Conservation (phyloP, 345 rosid species). For the Dimocarpus longan region DNA sequence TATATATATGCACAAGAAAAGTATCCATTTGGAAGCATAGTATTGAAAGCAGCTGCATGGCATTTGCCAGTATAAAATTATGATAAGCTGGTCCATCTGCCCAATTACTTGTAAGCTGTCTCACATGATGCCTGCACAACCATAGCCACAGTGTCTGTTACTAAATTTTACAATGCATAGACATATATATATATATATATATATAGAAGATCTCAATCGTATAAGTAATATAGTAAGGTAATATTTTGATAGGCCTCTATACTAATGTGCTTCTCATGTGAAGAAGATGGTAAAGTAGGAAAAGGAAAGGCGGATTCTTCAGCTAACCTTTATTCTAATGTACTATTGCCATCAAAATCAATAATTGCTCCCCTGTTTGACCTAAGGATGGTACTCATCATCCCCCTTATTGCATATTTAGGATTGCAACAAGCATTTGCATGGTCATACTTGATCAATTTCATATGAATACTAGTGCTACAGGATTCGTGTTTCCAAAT, state of each 20-base stretch:
- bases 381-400: conserved; percentile 67
- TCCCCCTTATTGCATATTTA: conserved; percentile 86
- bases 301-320: conserved; percentile 48
- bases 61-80: background rate
- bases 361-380: conserved; percentile 73
- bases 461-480: no score
- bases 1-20: background rate
- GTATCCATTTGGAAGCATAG: conserved; percentile 2
- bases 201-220: no score
- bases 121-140: conserved; percentile 56
- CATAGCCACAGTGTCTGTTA: background rate
- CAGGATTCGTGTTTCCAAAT: no score
- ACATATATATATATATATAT: background rate
- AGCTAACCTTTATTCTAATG: conserved; percentile 48
- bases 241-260: conserved; percentile 46
- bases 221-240: no score
- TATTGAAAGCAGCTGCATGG: background rate
- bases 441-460: conserved; percentile 52
- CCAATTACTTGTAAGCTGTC: conserved; percentile 58
- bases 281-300: conserved; percentile 57
- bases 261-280: conserved; percentile 74
- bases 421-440: conserved; percentile 97
- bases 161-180: no score
- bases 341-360: conserved; percentile 47
- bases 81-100: conserved; percentile 58